phyloP scores from a whole-genome alignment of 306 rosid genomes.

The Lathyrus aphaca region DNA sequence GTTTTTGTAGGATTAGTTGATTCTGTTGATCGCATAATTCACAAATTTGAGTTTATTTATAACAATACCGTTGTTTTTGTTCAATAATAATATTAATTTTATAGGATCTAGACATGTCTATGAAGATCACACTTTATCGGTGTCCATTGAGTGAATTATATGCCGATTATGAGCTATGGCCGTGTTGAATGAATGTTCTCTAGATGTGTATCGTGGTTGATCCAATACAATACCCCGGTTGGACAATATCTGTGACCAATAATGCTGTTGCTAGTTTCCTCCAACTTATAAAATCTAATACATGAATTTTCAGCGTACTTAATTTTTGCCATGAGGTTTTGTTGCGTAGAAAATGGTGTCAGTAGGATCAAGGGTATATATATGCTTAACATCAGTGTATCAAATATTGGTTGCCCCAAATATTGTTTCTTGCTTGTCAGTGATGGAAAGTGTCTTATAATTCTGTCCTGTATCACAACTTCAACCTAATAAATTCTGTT shows the following conservation, averaged over 20 bases:
- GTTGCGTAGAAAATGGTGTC: slow-evolving; percentile 1
- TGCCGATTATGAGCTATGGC: background rate
- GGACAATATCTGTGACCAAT: slow-evolving; percentile 4
- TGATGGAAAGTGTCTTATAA: background rate
- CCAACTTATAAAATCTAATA: slow-evolving; percentile 10
- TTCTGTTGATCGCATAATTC: slow-evolving; percentile 30
- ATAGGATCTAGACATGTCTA: background rate
- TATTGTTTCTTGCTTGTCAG: background rate
- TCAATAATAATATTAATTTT: background rate
- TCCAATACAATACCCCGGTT: background rate
- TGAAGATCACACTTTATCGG: background rate
- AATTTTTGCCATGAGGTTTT: slow-evolving; percentile 14
- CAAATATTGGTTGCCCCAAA: background rate
- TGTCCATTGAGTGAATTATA: slow-evolving; percentile 2
- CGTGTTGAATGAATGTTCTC: slow-evolving; percentile 7
- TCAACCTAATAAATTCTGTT: background rate
- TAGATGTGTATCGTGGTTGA: slow-evolving; percentile 22
- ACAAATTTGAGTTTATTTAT: slow-evolving; percentile 22
- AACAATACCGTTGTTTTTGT: slow-evolving; percentile 9
- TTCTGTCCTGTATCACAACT: background rate
- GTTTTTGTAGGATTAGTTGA: slow-evolving; percentile 32
- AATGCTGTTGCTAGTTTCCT: slow-evolving; percentile 13
- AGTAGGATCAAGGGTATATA: slow-evolving; percentile 1
- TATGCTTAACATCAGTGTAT: slow-evolving; percentile 2
- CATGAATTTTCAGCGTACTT: slow-evolving; percentile 1